Evolutionary conservation across 1,284 basidiomycete species (phyloP).

Genomic region (Cutaneotrichosporon cutaneum): DNA sequence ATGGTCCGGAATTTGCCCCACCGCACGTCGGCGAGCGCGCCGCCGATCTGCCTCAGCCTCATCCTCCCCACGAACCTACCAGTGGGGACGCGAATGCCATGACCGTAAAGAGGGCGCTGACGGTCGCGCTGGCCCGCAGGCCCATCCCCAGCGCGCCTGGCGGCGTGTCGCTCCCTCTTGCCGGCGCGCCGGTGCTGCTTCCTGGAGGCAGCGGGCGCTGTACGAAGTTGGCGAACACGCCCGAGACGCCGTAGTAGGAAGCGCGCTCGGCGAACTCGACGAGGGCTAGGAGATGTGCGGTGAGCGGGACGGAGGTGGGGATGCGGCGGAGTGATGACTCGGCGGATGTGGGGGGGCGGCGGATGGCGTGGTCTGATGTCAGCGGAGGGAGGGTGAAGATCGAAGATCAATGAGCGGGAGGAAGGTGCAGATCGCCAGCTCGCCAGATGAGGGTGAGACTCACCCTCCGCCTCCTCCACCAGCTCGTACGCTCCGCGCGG

Average conservation of each 20-base stretch:
- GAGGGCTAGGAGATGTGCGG: slow-evolving; percentile 28
- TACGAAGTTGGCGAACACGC: slow-evolving; percentile 34
- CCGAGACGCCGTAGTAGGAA: slow-evolving; percentile 25
- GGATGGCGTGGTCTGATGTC: neutral
- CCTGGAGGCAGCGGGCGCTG: slow-evolving; percentile 58
- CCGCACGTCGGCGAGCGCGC: slow-evolving; percentile 59
- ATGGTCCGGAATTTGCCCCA: slow-evolving; percentile 75
- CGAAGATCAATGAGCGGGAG: neutral
- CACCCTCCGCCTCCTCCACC: neutral
- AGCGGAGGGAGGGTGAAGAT: neutral
- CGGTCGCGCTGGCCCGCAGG: slow-evolving; percentile 32
- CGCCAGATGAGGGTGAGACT: neutral
- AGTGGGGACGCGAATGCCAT: slow-evolving; percentile 37
- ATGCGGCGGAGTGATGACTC: slow-evolving; percentile 21
- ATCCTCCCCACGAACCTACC: slow-evolving; percentile 15
- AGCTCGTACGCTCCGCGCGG: slow-evolving; percentile 3
- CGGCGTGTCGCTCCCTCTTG: slow-evolving; percentile 55
- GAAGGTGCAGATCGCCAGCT: neutral
- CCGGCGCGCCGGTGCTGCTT: slow-evolving; percentile 66
- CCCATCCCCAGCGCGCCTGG: slow-evolving; percentile 58
- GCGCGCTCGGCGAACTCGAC: slow-evolving; percentile 48
- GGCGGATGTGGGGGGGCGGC: neutral
- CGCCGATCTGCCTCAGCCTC: slow-evolving; percentile 1
- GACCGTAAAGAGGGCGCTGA: slow-evolving; percentile 40
- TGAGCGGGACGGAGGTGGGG: slow-evolving; percentile 23